Base-by-base conservation (phyloP, 2,329 filamentous ascomycete species). In the Tolypocladium paradoxum region DNA sequence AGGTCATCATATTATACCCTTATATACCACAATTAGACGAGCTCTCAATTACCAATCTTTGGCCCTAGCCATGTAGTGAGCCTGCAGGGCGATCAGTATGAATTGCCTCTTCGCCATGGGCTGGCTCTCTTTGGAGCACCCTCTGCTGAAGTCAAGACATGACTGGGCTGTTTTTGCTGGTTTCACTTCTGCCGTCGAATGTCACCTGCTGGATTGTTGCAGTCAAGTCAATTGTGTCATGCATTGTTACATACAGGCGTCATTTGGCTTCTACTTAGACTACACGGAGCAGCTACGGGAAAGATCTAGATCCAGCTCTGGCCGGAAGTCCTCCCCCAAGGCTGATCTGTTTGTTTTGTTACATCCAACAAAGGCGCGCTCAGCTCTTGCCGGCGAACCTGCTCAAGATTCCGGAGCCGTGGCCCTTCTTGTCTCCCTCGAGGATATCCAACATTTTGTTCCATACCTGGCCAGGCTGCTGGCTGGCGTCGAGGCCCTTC, bases 391-490 rank as follows among this genome's bases (percentile, higher is more conserved):
- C 57, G 48, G 60, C 52, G 35, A 68, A 58, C 48, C 62, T 60
- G 70, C 64, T 72, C 29, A 79, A 64, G 58, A 78, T 68, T 55
- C 68, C 62, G 59, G 66, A 60, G 55, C 66, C 63, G 53, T 69
- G 66, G 47, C 60, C 55, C 58, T 64, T 61, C 66, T 74, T 76
- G 63, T 73, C 73, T 63, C 82, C 78, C 53, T 86, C 82, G 67
- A 99, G 92, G 64, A 96, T 85, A 65, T 84, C 82, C 58, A 97
- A 77, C 70, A 99, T 76, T 70, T 85, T 89, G 79, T 90, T 91
- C 93, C 93, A 99, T 57, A 99, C 93, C 72, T 91, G 85, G 48
- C 89, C 88, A 22, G 93, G 93, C 75, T 96, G 86, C 78, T 99
- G 90, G 77, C 88, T 95, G 59, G 93, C 93, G 70, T 99, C 93